Base-by-base conservation (phyloP, 257 asterid species). In the Przewalskia tangutica region DNA sequence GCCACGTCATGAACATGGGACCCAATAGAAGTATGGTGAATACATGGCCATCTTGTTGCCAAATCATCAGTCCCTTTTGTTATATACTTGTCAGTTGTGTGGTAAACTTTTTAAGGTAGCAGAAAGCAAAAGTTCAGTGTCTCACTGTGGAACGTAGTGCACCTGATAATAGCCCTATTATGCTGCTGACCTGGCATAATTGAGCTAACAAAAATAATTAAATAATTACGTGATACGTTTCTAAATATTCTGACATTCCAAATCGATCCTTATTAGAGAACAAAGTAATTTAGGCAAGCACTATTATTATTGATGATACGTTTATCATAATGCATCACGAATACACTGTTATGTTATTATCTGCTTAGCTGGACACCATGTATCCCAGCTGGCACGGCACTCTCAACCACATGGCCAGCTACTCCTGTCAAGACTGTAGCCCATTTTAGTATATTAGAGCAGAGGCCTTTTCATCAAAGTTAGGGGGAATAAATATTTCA, bases 341-440 rank as follows among this genome's bases (percentile, higher is more conserved):
- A 27, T 1, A 27, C 32, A n/a, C 12, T 10, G 60, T 54, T 54
- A 54, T 54, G 59, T 55, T 55, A 50, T 16, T 11, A 79, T 79
- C 1, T 36, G 65, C 56, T 40, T 11, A 79, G 73, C 82, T 79
- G 82, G 82, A 79, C 11, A 36, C 55, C 73, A 78, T 16, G 58
- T 46, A 46, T 48, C 82, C 60, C 42, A 6, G 73, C 73, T 79
- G 73, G 82, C 82, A 79, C 3, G 36, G 4, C 81, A 40, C 70
- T 77, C 68, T 77, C 70, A 62, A 59, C 44, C 73, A 79, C 82
- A 79, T 79, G 82, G 82, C 54, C 59, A 79, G 73, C 82, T 79
- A 34, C 71, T 59, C 3, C 7, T 38, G 68, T 36, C 81, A 51
- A 78, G 68, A 78, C 55, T 62, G 68, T 48, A 5, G 1, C 46